Conservation (phyloP, 768 basidiomycete genomes). For the Kwoniella europaea region DNA sequence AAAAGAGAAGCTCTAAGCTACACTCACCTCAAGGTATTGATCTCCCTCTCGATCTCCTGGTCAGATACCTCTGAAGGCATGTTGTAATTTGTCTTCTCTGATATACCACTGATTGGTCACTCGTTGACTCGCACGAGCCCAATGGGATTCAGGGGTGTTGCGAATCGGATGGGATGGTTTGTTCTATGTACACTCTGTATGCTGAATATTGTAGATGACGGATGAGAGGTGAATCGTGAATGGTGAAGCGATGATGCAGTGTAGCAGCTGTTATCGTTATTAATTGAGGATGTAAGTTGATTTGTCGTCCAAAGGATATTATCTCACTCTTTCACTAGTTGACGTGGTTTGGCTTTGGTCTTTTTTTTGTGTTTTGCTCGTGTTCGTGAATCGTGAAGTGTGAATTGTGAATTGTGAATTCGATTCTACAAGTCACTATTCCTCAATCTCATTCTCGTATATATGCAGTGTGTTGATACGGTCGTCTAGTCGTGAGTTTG, state of each 20-base stretch:
- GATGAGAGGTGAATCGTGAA: not conserved
- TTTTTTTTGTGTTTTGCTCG: not conserved
- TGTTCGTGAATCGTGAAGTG: too few species aligned
- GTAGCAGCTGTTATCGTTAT: not conserved
- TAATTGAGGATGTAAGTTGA: not conserved
- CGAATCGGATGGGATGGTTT: not conserved
- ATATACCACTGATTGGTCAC: not conserved
- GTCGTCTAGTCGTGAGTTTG: too few species aligned
- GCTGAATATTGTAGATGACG: not conserved
- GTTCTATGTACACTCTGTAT: not conserved
- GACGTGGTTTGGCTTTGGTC: constrained; percentile 6
- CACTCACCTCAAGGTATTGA: constrained; percentile 53
- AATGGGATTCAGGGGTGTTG: constrained; percentile 4
- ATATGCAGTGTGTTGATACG: too few species aligned
- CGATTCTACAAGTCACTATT: too few species aligned
- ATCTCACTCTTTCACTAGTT: not conserved
- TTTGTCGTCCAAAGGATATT: not conserved
- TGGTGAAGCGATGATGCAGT: not conserved
- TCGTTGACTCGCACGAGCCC: constrained; percentile 15
- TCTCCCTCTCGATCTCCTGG: constrained; percentile 56
- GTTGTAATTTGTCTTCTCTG: not conserved
- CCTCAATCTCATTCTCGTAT: too few species aligned
- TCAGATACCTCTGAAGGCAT: constrained; percentile 50
- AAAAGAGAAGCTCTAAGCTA: not conserved
- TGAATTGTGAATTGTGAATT: too few species aligned